These are phyloP conservation scores for Citrullus colocynthis DNA, from an alignment of 306 rosid species.

Conservation along the genomic window DNA sequence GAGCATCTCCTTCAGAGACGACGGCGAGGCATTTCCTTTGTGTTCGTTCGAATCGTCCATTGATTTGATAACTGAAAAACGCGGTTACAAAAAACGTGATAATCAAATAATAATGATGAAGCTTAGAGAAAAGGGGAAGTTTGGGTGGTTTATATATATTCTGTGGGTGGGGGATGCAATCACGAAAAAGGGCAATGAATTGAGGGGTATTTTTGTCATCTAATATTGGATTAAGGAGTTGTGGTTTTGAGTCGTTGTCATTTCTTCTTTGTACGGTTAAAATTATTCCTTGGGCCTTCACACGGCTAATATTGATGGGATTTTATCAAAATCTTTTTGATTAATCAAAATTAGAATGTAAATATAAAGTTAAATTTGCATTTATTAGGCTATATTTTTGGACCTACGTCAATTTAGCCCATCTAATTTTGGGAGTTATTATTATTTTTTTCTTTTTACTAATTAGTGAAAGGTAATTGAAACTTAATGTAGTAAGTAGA, in stretches of 20 bases:
- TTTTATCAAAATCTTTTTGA: not conserved
- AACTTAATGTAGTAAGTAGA: not conserved
- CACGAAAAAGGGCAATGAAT: constrained; percentile 15
- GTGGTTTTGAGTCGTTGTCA: not conserved
- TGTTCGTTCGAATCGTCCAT: not conserved
- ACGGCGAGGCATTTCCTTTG: not conserved
- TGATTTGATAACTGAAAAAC: constrained; percentile 2
- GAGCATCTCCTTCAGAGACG: constrained; percentile 1
- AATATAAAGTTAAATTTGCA: not conserved
- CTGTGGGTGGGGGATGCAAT: not conserved
- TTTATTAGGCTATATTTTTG: not conserved
- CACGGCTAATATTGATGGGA: not conserved
- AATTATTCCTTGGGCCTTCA: not conserved
- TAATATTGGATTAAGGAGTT: not conserved
- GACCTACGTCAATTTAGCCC: not conserved
- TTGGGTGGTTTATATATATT: not conserved
- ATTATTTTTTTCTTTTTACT: too few species aligned
- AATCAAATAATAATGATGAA: not conserved
- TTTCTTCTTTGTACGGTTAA: constrained; percentile 6
- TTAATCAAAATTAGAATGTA: not conserved
- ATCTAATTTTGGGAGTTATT: not conserved
- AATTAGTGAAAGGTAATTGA: not conserved
- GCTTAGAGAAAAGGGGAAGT: not conserved
- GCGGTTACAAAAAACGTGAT: constrained; percentile 8
- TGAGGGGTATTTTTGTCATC: not conserved